phyloP scores from a whole-genome alignment of 1,139 yeast genomes.

The Candida sp. region DNA sequence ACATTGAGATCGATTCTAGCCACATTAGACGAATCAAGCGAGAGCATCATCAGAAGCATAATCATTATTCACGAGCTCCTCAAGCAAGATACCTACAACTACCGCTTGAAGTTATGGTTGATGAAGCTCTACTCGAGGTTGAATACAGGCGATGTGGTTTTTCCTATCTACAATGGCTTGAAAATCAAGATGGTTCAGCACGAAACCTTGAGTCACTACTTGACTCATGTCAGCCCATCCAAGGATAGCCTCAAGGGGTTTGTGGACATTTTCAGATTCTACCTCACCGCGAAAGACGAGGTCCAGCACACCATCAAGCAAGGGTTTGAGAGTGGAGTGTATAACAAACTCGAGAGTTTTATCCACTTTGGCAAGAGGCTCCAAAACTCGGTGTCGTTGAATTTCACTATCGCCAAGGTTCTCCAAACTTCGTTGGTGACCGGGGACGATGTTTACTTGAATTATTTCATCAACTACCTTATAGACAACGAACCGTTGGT shows the following conservation, averaged over 20 bases:
- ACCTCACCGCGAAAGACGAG: slow-evolving; percentile 56
- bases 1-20: slow-evolving; percentile 50
- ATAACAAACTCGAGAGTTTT: slow-evolving; percentile 66
- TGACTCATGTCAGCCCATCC: slow-evolving; percentile 52
- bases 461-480: slow-evolving; percentile 26
- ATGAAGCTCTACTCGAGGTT: slow-evolving; percentile 64
- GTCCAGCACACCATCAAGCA: slow-evolving; percentile 46
- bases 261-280: slow-evolving; percentile 44
- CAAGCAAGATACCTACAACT: slow-evolving; percentile 62
- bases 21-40: slow-evolving; percentile 18
- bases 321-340: slow-evolving; percentile 60
- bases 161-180: slow-evolving; percentile 53
- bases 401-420: slow-evolving; percentile 35
- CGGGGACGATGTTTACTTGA: slow-evolving; percentile 35
- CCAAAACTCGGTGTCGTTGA: slow-evolving; percentile 40
- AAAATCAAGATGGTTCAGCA: slow-evolving; percentile 79
- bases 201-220: slow-evolving; percentile 70
- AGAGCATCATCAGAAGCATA: slow-evolving; percentile 31
- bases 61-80: slow-evolving; percentile 53
- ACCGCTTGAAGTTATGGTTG: slow-evolving; percentile 71
- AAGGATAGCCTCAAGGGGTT: slow-evolving; percentile 28
- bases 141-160: slow-evolving; percentile 58
- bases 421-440: slow-evolving; percentile 39
- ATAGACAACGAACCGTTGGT: slow-evolving; percentile 15
- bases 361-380: slow-evolving; percentile 53